Conservation (phyloP, 805 yeast genomes). For the Kodamaea fukazawae region DNA sequence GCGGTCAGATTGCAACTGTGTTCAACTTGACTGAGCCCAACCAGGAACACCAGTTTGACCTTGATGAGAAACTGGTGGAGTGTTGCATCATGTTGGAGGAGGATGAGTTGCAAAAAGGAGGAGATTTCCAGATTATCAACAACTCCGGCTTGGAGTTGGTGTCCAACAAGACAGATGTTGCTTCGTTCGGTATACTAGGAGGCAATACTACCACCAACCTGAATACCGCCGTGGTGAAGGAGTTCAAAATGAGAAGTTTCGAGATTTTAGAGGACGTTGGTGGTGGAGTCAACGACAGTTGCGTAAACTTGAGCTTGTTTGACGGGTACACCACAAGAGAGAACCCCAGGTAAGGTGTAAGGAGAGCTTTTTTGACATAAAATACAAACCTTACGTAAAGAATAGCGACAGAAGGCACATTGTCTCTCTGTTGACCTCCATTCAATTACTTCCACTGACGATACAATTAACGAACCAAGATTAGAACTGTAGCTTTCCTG, state of each 20-base stretch:
- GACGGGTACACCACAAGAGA: conserved; percentile 42
- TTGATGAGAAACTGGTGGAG: conserved; percentile 15
- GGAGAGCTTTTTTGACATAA: too few relatives aligned
- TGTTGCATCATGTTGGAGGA: conserved; percentile 29
- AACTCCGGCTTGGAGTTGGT: conserved; percentile 24
- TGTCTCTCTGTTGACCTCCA: too few relatives aligned
- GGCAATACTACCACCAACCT: not conserved
- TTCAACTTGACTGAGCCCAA: conserved; percentile 32
- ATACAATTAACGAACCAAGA: too few relatives aligned
- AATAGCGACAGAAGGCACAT: too few relatives aligned
- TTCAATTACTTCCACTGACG: too few relatives aligned
- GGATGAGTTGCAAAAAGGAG: conserved; percentile 28
- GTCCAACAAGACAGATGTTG: conserved; percentile 12
- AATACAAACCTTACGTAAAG: too few relatives aligned
- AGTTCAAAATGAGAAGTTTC: conserved; percentile 34
- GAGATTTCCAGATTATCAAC: conserved; percentile 34
- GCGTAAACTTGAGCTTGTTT: conserved; percentile 37
- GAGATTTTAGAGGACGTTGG: conserved; percentile 38
- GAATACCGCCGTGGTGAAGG: conserved; percentile 4
- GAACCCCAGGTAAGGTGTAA: conserved; percentile 30
- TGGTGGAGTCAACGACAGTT: conserved; percentile 27
- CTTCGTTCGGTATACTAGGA: conserved; percentile 15
- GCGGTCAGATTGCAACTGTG: conserved; percentile 12
- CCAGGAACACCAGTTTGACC: conserved; percentile 20
- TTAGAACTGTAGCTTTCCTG: too few relatives aligned